Evolutionary conservation across 2,329 filamentous ascomycete species (phyloP), one percentile per base, ranked within the genome.

Genomic region (Ramichloridium luteum): DNA sequence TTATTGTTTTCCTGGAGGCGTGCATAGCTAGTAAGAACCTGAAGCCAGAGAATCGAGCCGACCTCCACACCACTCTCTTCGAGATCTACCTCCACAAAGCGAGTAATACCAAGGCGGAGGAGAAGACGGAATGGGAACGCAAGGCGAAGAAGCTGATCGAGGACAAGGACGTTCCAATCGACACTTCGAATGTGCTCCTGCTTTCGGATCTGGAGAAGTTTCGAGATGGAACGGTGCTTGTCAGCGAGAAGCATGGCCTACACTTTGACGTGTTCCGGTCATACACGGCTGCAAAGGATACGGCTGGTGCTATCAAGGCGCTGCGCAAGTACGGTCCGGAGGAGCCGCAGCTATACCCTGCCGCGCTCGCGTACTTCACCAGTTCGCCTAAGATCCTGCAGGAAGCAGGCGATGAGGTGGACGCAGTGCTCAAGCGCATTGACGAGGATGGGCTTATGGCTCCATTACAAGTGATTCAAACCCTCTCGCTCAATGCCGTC

Each of bases 21-120:
- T 86, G 88, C 38, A 70, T 93, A 4, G 64, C 76, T 30, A 77
- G 85, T 36, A 65, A 75, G 13, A 68, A 71, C 13, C 58, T 93
- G n/a, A 74, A 74, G 13, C 67, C 80, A 20, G 69, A 74, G 6
- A 81, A 94, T 51, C 80, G 76, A 41, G 72, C 78, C 2, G 92
- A 98, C 54, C 67, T 98, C 11, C 90, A 90, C 50, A 96, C 88
- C 0, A 94, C 92, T 0, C 58, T 98, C 10, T 96, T 98, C 51
- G 92, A 98, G 56, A 96, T 98, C 80, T 98, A 96, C 51, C 65
- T 98, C 6, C 81, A 93, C 55, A 90, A 85, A 47, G 81, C 88
- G 13, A 80, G 76, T 37, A 73, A 77, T 36, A 78, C 78, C 49
- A 81, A 77, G 48, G 77, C 77, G 56, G 52, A 56, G 18, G 69